Base-by-base conservation (phyloP, 2,329 filamentous ascomycete species). In the Talaromyces rugulosus region DNA sequence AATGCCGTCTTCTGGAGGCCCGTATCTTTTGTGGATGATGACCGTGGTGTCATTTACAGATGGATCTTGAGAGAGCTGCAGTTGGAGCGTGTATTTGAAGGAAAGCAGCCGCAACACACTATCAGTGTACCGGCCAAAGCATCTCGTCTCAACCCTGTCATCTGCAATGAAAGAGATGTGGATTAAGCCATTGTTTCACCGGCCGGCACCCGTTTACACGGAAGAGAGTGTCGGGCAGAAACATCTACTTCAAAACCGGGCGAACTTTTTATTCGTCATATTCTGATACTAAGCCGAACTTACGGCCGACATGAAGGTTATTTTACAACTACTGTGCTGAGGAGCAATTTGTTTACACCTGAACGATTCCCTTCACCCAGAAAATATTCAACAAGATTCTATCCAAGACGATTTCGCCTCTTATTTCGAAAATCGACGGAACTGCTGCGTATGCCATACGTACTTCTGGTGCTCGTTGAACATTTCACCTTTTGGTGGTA, bases 1-100 rank as follows among this genome's bases (percentile, higher is more conserved):
- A 62, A 59, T 27, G 34, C 52, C 23, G 59, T 62, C 31, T 62
- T 62, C 34, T 62, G 61, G 61, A 52, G 53, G n/a, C 61, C 61
- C 33, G 30, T 59, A 23, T 59, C 36, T 11, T 44, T 33, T 27
- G 28, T 50, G 14, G 30, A 28, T 14, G 61, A 62, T 34, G 61
- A 59, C 2, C 53, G 44, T 40, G 61, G 61, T 18, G 61, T 62
- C 31, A 57, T 62, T 1, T 62, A 62, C 42, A 52, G 61, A 33
- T 62, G 61, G 61, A 62, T 62, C 42, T 31, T 62, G 18, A n/a
- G 44, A 52, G 56, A 59, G 27, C 31, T 62, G 42, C 53, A 59
- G 12, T 33, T 62, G 27, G 61, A n/a, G 28, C 53, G 56, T 31
- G 30, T 57, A 27, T 31, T 62, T 5, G 51, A 58, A 30, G 18